These are phyloP conservation scores for Polygonum aviculare DNA, from an alignment of 148 eudicot species.

Conservation along the genomic window DNA sequence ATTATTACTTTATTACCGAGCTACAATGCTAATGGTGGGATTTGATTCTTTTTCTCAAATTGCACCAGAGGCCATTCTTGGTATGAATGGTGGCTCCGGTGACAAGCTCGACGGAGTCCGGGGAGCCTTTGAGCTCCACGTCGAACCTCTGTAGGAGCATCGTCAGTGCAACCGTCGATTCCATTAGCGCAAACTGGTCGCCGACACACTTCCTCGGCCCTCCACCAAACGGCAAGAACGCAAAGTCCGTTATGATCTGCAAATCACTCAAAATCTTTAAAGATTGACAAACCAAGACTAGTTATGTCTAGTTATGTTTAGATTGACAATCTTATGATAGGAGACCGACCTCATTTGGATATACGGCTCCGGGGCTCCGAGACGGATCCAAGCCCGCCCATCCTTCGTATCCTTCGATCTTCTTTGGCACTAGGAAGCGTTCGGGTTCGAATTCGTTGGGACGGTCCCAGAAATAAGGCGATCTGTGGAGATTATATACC, in stretches of 20 bases:
- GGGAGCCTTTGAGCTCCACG: slow-evolving; percentile 66
- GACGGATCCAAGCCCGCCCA: slow-evolving; percentile 98
- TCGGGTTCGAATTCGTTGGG: slow-evolving; percentile 88
- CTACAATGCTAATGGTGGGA: background rate
- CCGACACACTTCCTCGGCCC: slow-evolving; percentile 96
- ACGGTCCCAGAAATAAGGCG: slow-evolving; percentile 90
- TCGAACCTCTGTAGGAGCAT: slow-evolving; percentile 81
- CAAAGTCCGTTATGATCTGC: slow-evolving; percentile 78
- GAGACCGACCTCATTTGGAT: slow-evolving; percentile 79
- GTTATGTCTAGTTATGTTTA: background rate
- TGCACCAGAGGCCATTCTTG: slow-evolving; percentile 87
- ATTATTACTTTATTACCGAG: background rate
- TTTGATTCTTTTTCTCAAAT: slow-evolving; percentile 49
- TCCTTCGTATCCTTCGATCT: slow-evolving; percentile 58
- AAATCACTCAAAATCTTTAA: slow-evolving; percentile 9
- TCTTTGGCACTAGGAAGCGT: slow-evolving; percentile 53
- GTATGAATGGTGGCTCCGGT: slow-evolving; percentile 97
- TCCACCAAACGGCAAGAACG: slow-evolving; percentile 93
- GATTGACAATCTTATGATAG: background rate
- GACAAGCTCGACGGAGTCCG: slow-evolving; percentile 74
- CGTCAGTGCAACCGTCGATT: slow-evolving; percentile 79
- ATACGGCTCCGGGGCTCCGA: slow-evolving; percentile 92
- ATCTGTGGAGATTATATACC: slow-evolving; percentile 97
- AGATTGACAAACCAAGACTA: background rate
- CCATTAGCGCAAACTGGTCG: slow-evolving; percentile 97